phyloP scores from a whole-genome alignment of 352 stramenopile species.

The Phytopythium delawarense region DNA sequence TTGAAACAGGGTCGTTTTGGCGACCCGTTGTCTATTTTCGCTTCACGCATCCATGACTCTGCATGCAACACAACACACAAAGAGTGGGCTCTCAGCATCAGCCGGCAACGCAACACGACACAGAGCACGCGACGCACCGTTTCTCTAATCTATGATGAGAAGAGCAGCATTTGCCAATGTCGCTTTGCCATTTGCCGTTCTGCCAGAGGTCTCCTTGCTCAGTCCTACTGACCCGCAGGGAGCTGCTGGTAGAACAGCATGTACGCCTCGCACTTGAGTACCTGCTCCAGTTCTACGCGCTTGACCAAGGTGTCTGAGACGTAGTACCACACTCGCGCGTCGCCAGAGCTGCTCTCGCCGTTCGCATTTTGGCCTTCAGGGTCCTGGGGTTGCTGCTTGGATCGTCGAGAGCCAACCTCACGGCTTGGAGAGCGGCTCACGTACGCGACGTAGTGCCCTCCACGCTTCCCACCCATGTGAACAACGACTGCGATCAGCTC shows the following conservation, averaged over 20 bases:
- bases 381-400: slow-evolving; percentile 1
- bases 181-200: not conserved
- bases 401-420: slow-evolving; percentile 11
- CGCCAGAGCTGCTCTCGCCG: not conserved
- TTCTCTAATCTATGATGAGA: not conserved
- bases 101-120: not conserved
- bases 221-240: not conserved
- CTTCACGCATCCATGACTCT: not conserved
- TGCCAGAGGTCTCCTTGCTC: not conserved
- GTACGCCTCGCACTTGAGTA: slow-evolving; percentile 73
- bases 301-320: slow-evolving; percentile 67
- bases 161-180: not conserved
- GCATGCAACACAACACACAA: not conserved
- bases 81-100: not conserved
- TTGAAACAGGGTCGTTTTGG: not conserved
- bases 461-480: slow-evolving; percentile 66
- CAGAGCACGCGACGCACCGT: not conserved
- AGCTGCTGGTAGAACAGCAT: slow-evolving; percentile 72
- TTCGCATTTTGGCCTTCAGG: slow-evolving; percentile 15
- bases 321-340: slow-evolving; percentile 54
- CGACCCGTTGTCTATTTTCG: not conserved
- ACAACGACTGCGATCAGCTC: slow-evolving; percentile 68
- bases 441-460: slow-evolving; percentile 69
- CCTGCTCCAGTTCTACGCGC: slow-evolving; percentile 51
- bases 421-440: slow-evolving; percentile 52